Percentiles rank a stretch among this genome's conserved stretches.
Evolutionary conservation across 106 monocot species (phyloP).

Genomic region (Hemerocallis citrina): DNA sequence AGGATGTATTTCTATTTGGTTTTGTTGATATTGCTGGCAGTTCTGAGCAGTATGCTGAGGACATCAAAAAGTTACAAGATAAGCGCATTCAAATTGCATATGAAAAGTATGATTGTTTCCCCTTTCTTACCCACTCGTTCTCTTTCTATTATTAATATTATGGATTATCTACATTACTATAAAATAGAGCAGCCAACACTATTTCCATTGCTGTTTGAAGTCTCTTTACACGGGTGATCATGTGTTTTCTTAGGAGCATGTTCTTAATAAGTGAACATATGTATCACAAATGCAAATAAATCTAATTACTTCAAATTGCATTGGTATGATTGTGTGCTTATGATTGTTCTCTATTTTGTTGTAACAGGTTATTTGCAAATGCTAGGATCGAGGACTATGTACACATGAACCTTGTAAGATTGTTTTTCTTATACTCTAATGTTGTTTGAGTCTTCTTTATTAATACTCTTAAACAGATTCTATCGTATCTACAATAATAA

Average conservation of each 20-base stretch:
- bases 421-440: no score
- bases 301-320: not conserved
- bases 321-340: not conserved
- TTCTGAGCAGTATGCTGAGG: slow-evolving; percentile 39
- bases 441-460: no score
- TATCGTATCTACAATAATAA: no score
- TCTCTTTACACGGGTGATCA: no score
- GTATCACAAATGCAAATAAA: not conserved
- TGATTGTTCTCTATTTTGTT: not conserved
- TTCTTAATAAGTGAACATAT: no score
- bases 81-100: slow-evolving; percentile 56
- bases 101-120: slow-evolving; percentile 40
- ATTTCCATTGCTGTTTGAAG: no score
- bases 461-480: no score
- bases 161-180: no score
- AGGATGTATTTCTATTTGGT: slow-evolving; percentile 71
- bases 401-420: slow-evolving; percentile 86
- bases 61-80: slow-evolving; percentile 43
- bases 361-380: slow-evolving; percentile 51
- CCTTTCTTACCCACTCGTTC: not conserved
- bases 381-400: slow-evolving; percentile 64
- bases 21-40: slow-evolving; percentile 43
- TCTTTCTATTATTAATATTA: no score
- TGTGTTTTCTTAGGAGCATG: no score
- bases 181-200: no score